These are phyloP conservation scores for Boechera divaricarpa DNA, from an alignment of 345 rosid species.

Conservation along the genomic window DNA sequence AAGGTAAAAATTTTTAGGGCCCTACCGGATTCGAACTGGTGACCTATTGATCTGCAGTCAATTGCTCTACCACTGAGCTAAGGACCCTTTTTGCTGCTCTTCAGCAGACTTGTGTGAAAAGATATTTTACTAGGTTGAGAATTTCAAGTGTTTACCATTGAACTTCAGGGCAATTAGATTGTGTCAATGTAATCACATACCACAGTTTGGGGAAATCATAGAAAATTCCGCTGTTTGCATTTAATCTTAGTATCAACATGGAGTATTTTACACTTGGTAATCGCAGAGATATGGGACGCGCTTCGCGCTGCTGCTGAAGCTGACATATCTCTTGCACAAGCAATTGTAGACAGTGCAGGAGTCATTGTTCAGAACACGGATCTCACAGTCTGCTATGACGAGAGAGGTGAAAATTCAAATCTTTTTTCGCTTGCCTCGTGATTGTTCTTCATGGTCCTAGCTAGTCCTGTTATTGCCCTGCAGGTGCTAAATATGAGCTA, in stretches of 20 bases:
- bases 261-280: conserved; percentile 1
- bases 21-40: conserved; percentile 56
- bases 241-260: conserved; percentile 9
- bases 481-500: conserved; percentile 95
- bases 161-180: neutral
- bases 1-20: conserved; percentile 1
- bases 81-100: conserved; percentile 50
- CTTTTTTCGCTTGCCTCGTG: neutral
- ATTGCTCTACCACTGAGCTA: conserved; percentile 92
- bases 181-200: neutral
- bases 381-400: conserved; percentile 84
- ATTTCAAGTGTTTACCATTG: neutral
- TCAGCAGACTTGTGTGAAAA: neutral
- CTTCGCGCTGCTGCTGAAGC: conserved; percentile 90
- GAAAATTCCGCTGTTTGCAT: neutral
- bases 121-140: neutral
- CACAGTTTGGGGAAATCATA: neutral
- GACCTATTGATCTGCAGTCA: conserved; percentile 91
- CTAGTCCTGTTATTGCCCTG: conserved; percentile 25
- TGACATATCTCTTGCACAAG: conserved; percentile 72
- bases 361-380: conserved; percentile 81
- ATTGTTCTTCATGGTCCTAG: conserved; percentile 7
- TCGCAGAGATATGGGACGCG: conserved; percentile 91
- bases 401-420: conserved; percentile 61
- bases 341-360: conserved; percentile 87